These are phyloP conservation scores for Hapsidospora chrysogenum DNA, from an alignment of 495 filamentous ascomycete species.

Conservation along the genomic window DNA sequence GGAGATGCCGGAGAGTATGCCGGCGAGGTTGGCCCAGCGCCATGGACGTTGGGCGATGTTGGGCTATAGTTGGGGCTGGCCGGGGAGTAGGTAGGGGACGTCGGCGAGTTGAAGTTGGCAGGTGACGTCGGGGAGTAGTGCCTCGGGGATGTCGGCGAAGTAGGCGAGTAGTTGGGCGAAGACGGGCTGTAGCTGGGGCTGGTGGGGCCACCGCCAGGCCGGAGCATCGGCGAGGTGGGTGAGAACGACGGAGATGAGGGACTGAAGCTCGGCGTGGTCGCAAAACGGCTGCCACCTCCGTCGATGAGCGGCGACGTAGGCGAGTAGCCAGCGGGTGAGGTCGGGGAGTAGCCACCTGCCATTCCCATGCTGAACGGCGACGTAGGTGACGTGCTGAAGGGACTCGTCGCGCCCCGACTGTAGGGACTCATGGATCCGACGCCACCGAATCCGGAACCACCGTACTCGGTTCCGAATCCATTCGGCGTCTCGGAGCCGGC, in stretches of 20 bases:
- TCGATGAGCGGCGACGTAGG: conserved; percentile 39
- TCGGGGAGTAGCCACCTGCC: conserved; percentile 51
- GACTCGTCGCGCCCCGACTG: conserved; percentile 46
- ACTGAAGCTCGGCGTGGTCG: conserved; percentile 53
- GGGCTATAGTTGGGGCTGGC: conserved; percentile 42
- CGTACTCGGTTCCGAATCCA: conserved; percentile 48
- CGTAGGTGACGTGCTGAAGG: conserved; percentile 62
- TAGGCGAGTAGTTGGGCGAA: conserved; percentile 70
- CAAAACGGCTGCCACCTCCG: conserved; percentile 45
- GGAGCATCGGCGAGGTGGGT: conserved; percentile 57
- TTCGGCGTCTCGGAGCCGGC: conserved; percentile 56
- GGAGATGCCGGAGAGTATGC: conserved; percentile 61
- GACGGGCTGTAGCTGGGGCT: conserved; percentile 68
- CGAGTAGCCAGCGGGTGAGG: conserved; percentile 50
- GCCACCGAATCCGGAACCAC: conserved; percentile 18
- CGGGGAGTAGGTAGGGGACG: conserved; percentile 54
- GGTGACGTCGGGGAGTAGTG: conserved; percentile 49
- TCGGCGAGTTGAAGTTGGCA: conserved; percentile 33
- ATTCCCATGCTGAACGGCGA: conserved; percentile 51
- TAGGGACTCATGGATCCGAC: conserved; percentile 53
- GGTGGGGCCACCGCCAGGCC: conserved; percentile 34
- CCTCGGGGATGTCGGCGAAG: conserved; percentile 40
- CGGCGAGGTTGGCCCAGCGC: conserved; percentile 33
- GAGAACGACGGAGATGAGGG: conserved; percentile 72
- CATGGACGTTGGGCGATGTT: conserved; percentile 47